Percentiles rank a stretch among this genome's conserved stretches.
phyloP scores from a whole-genome alignment of 1,284 basidiomycete genomes.

The Moesziomyces antarcticus region DNA sequence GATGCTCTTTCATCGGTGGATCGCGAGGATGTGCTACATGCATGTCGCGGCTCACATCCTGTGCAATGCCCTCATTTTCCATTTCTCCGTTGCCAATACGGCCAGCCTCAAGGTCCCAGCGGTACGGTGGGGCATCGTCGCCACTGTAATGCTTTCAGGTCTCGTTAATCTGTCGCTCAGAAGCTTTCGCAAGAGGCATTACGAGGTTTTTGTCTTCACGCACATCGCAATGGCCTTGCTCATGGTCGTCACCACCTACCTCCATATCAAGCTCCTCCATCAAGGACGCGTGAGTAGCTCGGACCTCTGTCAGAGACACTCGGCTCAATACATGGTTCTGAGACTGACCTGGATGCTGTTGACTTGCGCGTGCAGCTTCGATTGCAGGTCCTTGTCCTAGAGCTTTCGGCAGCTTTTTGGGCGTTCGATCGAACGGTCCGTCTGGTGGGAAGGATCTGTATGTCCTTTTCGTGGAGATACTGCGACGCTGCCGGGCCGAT shows the following conservation, averaged over 20 bases:
- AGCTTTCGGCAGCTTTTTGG: conserved; percentile 37
- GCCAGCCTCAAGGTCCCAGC: conserved; percentile 1
- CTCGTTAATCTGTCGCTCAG: conserved; percentile 38
- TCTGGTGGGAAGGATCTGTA: conserved; percentile 13
- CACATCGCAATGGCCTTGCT: not conserved
- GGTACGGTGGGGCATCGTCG: conserved; percentile 55
- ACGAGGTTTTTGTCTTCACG: conserved; percentile 24
- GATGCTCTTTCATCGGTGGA: conserved; percentile 67
- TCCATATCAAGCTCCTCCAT: conserved; percentile 1
- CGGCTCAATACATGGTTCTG: conserved; percentile 5
- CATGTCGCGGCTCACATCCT: conserved; percentile 59
- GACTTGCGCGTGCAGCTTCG: conserved; percentile 8
- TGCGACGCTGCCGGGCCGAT: conserved; percentile 20
- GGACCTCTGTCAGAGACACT: no score
- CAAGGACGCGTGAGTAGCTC: conserved; percentile 26
- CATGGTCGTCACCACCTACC: not conserved
- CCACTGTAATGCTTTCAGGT: conserved; percentile 30
- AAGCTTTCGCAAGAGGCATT: conserved; percentile 22
- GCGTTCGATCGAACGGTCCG: conserved; percentile 45
- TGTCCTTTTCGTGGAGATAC: conserved; percentile 28
- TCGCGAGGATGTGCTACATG: conserved; percentile 57
- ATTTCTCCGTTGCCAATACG: conserved; percentile 33
- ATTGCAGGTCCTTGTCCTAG: conserved; percentile 31
- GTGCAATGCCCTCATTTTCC: conserved; percentile 21
- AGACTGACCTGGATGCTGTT: conserved; percentile 19